Evolutionary conservation across 148 eudicot species (phyloP), one percentile per base, ranked within the genome.

Genomic region (Fagopyrum esculentum): DNA sequence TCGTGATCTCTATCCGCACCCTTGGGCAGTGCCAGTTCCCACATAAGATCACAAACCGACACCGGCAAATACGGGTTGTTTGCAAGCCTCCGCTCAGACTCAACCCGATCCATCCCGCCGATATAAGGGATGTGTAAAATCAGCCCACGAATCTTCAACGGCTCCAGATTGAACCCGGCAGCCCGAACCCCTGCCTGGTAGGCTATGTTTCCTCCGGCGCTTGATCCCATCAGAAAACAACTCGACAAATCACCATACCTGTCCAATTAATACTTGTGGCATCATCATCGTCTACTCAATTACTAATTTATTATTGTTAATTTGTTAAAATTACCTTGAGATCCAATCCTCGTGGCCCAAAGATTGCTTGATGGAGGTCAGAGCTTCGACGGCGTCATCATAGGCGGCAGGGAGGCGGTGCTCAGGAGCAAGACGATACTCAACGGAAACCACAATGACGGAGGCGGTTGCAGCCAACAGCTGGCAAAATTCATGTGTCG

Each of bases 381-480:
- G 35, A 0, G 95, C 96, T 73, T 92, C 97, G 50, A 80, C 48
- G 17, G 93, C 96, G 75, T 92, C 97, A 26, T 88, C 91, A 78
- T 88, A 92, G 3, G 95, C 97, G 0, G 93, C 95, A 0, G 95
- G 95, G n/a, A 92, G 95, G 40, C 95, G 89, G 77, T 84, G 78
- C 75, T 92, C 97, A 0, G 97, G 97, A 1, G 95, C 93, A 51
- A 90, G 83, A 5, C 95, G 88, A 61, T 90, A 92, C 44, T 92
- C 91, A 43, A 92, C 82, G 9, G 97, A 87, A 29, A 87, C 71
- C 17, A 90, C 60, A 4, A 92, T 43, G 6, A 92, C 89, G 3
- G 93, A 86, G 64, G 78, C 35, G 0, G 72, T 84, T 5, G 84
- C 79, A 0, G 89, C 63, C 61, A 84, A 70, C 59, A 66, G 55